Percentiles rank a stretch among this genome's conserved stretches.
Evolutionary conservation across 2,329 filamentous ascomycete species (phyloP).

Genomic region (Cryphonectria nitschkei): DNA sequence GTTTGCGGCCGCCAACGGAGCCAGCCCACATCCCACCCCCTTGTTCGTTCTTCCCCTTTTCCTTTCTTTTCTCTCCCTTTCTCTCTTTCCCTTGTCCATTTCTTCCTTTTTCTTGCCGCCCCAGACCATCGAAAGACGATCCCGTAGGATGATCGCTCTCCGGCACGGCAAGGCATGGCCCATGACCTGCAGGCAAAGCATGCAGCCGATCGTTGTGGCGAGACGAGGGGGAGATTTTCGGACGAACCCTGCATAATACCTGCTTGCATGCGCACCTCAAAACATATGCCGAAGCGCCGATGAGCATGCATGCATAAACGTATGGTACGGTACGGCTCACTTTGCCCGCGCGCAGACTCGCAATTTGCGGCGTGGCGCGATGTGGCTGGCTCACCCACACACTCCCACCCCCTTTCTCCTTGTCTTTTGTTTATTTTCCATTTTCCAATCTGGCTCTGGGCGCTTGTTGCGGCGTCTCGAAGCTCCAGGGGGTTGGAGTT

Average conservation of each 20-base stretch:
- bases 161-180: not conserved
- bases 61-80: not conserved
- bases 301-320: not conserved
- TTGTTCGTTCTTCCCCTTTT: not conserved
- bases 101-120: not conserved
- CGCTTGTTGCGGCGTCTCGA: constrained; percentile 8
- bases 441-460: not conserved
- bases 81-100: too few species aligned
- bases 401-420: too few species aligned
- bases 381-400: not conserved
- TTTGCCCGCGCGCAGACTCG: too few species aligned
- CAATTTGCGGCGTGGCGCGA: not conserved
- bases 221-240: not conserved
- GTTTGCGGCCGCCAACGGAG: not conserved
- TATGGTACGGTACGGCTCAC: not conserved
- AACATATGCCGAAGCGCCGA: not conserved
- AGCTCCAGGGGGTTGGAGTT: not conserved
- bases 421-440: not conserved
- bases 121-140: not conserved
- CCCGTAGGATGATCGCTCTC: not conserved
- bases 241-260: constrained; percentile 8
- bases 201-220: not conserved
- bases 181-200: not conserved
- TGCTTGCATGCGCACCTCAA: not conserved
- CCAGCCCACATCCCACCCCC: too few species aligned